A percentile compares a stretch with the other conserved stretches of the same genome.
Conservation (phyloP, 1,139 yeast species). For the Blastobotrys niveus region DNA sequence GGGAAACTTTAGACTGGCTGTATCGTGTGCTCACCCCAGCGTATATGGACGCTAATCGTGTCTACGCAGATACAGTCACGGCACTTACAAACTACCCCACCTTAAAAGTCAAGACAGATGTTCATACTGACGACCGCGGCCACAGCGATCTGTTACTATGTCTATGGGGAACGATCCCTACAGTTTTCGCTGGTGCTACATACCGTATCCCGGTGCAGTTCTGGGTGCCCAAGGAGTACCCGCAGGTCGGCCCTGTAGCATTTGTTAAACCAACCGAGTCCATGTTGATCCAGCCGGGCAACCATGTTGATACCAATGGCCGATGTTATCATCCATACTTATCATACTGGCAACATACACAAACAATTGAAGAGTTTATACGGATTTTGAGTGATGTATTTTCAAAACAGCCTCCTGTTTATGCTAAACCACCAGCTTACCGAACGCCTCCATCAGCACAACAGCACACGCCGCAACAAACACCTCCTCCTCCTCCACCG, state of each 20-base stretch:
- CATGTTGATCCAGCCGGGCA: conserved; percentile 53
- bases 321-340: conserved; percentile 64
- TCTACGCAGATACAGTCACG: conserved; percentile 58
- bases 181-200: conserved; percentile 30
- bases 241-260: conserved; percentile 55
- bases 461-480: conserved; percentile 2
- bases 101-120: conserved; percentile 64
- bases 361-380: conserved; percentile 39
- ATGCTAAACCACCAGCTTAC: conserved; percentile 37
- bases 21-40: conserved; percentile 47
- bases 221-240: conserved; percentile 75
- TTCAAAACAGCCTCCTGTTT: conserved; percentile 47
- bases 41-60: conserved; percentile 46
- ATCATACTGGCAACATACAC: conserved; percentile 47
- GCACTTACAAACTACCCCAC: conserved; percentile 47
- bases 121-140: conserved; percentile 59
- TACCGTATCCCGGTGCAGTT: conserved; percentile 56
- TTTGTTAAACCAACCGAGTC: conserved; percentile 51
- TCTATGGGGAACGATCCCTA: conserved; percentile 52
- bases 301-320: conserved; percentile 70
- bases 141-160: conserved; percentile 54
- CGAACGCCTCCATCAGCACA: conserved; percentile 11
- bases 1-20: conserved; percentile 55
- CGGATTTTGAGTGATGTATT: conserved; percentile 41
- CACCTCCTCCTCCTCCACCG: conserved; percentile 8